A percentile compares a stretch with the other conserved stretches of the same genome.
Conservation (phyloP, 306 rosid genomes). For the Morella rubra region DNA sequence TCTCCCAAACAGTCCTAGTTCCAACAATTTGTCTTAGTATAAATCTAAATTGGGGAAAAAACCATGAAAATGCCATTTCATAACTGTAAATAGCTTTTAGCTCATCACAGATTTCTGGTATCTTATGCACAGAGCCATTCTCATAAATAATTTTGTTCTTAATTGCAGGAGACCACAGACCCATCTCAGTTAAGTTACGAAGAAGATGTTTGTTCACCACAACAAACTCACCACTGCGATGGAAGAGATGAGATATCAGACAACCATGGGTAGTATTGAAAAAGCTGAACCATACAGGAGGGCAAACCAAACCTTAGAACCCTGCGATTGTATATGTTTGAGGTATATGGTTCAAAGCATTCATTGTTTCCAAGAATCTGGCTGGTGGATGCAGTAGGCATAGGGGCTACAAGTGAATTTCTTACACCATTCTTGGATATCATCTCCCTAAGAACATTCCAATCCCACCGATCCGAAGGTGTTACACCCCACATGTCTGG, state of each 20-base stretch:
- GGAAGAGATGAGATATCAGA: slow-evolving; percentile 16
- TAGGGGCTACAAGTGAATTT: slow-evolving; percentile 86
- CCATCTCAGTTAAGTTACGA: slow-evolving; percentile 83
- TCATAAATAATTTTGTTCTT: slow-evolving; percentile 73
- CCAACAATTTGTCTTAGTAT: slow-evolving; percentile 28
- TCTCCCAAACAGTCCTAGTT: slow-evolving; percentile 92
- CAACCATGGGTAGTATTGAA: slow-evolving; percentile 3
- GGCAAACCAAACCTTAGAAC: slow-evolving; percentile 61
- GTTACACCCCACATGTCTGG: slow-evolving; percentile 86
- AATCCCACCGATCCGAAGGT: slow-evolving; percentile 75
- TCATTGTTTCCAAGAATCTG: slow-evolving; percentile 93
- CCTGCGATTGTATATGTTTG: slow-evolving; percentile 82
- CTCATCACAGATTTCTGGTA: slow-evolving; percentile 61
- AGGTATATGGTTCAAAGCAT: slow-evolving; percentile 94
- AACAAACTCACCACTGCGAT: slow-evolving; percentile 83
- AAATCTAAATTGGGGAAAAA: neutral
- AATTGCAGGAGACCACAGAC: slow-evolving; percentile 73
- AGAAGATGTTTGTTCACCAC: slow-evolving; percentile 91
- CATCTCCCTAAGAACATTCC: slow-evolving; percentile 58
- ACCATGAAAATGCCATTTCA: slow-evolving; percentile 17
- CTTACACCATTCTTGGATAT: slow-evolving; percentile 60
- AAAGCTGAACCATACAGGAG: neutral
- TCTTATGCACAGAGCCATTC: slow-evolving; percentile 70
- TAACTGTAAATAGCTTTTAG: slow-evolving; percentile 78
- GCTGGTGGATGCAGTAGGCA: slow-evolving; percentile 93